Base-by-base conservation (phyloP, 768 basidiomycete genomes). In the Tylopilus balloui region DNA sequence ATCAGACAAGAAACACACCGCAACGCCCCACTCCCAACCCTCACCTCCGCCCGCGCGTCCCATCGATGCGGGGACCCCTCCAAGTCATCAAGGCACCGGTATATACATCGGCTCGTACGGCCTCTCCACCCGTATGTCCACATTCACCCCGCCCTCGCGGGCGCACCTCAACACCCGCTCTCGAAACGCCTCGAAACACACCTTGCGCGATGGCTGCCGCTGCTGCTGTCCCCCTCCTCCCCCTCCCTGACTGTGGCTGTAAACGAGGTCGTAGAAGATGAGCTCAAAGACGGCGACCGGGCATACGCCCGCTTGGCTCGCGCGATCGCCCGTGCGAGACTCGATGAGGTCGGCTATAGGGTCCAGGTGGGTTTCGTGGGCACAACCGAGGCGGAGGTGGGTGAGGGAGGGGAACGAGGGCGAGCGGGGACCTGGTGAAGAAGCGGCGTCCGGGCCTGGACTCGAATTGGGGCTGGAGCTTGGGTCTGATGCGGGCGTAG, bases 41-140 rank as follows among this genome's bases (percentile, higher is more conserved):
- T 35, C 27, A 21, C 20, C 32, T 36, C 36, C 36, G 31, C 3
- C 36, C n/a, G 6, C n/a, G 6, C n/a, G 6, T 17, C 8, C 43
- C 24, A 11, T 19, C 14, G 19, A 5, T 4, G 12, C 12, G n/a
- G n/a, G n/a, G n/a, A n/a, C n/a, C n/a, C n/a, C n/a, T n/a, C n/a
- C n/a, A n/a, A n/a, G n/a, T n/a, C 43, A 3, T 55, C 55, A 55
- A 40, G 62, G 37, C 29, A 54, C 15, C 0, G 54, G 15, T 10
- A 65, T 21, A 45, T 64, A 65, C 27, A 42, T 53, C 0, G 63
- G 63, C 9, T 65, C 58, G 13, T 64, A 64, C 23, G 63, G 61
- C 47, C 60, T 34, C 36, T 65, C 61, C 3, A 65, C 55, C 31
- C 37, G 35, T 1, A 64, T 63, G 3, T 57, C 58, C 32, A 65